phyloP scores from a whole-genome alignment of 371 early-diverging fungal species.

The Mucor ambiguus region DNA sequence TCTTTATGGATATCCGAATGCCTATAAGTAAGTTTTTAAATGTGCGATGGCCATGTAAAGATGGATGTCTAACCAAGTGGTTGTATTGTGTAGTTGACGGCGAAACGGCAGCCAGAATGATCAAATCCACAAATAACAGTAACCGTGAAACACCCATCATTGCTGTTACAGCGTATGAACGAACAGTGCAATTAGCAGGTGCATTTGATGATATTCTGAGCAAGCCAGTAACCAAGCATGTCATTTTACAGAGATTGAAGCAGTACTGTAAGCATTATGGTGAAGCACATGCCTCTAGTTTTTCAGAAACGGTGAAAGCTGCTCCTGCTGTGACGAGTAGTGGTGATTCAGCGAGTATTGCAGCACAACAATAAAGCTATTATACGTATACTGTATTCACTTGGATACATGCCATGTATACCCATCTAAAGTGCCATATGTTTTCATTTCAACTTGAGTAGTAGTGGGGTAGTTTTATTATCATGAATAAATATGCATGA shows the following conservation, averaged over 20 bases:
- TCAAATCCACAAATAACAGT: conserved; percentile 86
- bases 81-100: conserved; percentile 72
- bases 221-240: conserved; percentile 74
- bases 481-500: too few species aligned
- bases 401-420: too few species aligned
- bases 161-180: conserved; percentile 76
- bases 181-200: conserved; percentile 53
- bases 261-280: conserved; percentile 40
- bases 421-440: too few species aligned
- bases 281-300: neutral
- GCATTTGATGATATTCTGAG: conserved; percentile 75
- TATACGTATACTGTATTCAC: too few species aligned
- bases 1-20: conserved; percentile 93
- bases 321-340: neutral
- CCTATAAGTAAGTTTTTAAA: conserved; percentile 73
- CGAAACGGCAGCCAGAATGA: conserved; percentile 90
- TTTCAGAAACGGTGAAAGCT: neutral
- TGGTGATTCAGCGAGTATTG: neutral
- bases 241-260: conserved; percentile 53
- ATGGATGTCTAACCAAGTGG: neutral
- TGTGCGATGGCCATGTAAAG: too few species aligned
- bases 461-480: too few species aligned
- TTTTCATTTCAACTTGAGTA: too few species aligned
- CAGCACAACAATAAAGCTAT: neutral
- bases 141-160: conserved; percentile 76